Conservation (phyloP, 2,329 filamentous ascomycete genomes). For the Didymella pinodella region DNA sequence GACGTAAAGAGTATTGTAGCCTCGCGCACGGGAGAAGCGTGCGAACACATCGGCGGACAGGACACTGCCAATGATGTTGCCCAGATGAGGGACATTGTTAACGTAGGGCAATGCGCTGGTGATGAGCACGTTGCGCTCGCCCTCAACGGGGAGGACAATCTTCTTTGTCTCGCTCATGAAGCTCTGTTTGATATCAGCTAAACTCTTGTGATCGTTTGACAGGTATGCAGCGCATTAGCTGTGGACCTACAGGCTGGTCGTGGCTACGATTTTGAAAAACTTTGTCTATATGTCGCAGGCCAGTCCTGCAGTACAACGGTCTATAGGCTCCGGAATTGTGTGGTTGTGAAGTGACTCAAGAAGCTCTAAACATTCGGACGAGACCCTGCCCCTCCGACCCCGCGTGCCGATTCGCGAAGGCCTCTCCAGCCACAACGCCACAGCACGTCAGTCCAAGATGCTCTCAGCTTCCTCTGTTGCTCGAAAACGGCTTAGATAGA, state of each 20-base stretch:
- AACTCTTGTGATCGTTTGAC: not conserved
- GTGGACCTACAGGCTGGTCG: constrained; percentile 1
- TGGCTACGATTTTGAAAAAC: not conserved
- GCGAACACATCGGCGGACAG: constrained; percentile 84
- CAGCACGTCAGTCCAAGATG: constrained; percentile 2
- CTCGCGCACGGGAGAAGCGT: constrained; percentile 79
- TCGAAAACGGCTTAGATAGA: too few relatives aligned
- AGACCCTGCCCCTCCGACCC: constrained; percentile 38
- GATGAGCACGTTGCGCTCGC: constrained; percentile 85
- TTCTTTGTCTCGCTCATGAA: constrained; percentile 47
- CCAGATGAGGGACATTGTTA: constrained; percentile 78
- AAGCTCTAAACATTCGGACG: constrained; percentile 25
- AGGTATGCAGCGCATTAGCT: not conserved
- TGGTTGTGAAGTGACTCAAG: constrained; percentile 37
- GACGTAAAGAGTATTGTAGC: constrained; percentile 80
- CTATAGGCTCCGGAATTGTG: not conserved
- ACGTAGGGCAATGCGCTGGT: constrained; percentile 92
- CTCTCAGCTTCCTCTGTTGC: not conserved
- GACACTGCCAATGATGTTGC: constrained; percentile 60
- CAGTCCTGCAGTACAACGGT: constrained; percentile 10
- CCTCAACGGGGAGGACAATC: constrained; percentile 58
- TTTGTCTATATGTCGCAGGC: not conserved
- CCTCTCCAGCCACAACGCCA: constrained; percentile 23
- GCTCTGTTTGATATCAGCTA: constrained; percentile 14
- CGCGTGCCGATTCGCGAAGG: constrained; percentile 23